phyloP scores from a whole-genome alignment of 495 filamentous ascomycete species.

The Baudoinia panamericana region DNA sequence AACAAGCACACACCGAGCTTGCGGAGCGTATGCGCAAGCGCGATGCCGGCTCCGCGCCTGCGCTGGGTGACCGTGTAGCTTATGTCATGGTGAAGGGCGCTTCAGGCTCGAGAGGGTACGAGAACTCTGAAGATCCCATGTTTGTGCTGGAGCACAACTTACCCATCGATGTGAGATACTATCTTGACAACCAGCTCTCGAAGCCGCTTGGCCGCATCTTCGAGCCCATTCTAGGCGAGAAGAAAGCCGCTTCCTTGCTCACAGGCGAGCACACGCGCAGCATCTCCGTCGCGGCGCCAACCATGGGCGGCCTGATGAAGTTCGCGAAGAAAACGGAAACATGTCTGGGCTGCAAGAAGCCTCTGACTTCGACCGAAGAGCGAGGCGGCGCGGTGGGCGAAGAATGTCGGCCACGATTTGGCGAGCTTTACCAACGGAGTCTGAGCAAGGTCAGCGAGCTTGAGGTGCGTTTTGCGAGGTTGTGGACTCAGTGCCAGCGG shows the following conservation, averaged over 20 bases:
- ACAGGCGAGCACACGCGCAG: slow-evolving; percentile 85
- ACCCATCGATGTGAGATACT: slow-evolving; percentile 97
- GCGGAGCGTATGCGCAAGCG: slow-evolving; percentile 91
- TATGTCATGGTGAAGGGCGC: slow-evolving; percentile 96
- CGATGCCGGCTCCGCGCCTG: slow-evolving; percentile 88
- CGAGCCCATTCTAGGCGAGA: slow-evolving; percentile 89
- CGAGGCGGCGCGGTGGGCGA: slow-evolving; percentile 75
- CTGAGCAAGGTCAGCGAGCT: slow-evolving; percentile 76
- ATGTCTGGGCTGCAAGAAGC: slow-evolving; percentile 98
- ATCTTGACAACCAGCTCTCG: slow-evolving; percentile 94
- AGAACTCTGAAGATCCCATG: slow-evolving; percentile 89
- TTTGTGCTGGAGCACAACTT: slow-evolving; percentile 96
- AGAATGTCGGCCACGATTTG: slow-evolving; percentile 69
- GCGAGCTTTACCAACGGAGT: slow-evolving; percentile 87
- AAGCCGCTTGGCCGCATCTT: slow-evolving; percentile 93
- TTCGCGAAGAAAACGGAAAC: slow-evolving; percentile 95
- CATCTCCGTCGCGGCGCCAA: slow-evolving; percentile 80
- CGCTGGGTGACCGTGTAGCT: slow-evolving; percentile 86
- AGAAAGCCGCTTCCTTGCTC: slow-evolving; percentile 67
- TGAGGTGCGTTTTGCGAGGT: slow-evolving; percentile 77
- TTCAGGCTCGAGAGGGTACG: slow-evolving; percentile 79
- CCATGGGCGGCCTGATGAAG: slow-evolving; percentile 89
- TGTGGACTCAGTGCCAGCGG: slow-evolving; percentile 98
- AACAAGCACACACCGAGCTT: slow-evolving; percentile 92
- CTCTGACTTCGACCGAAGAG: slow-evolving; percentile 65